Base-by-base conservation (phyloP, 140 eudicot species). In the Bidens hawaiensis region DNA sequence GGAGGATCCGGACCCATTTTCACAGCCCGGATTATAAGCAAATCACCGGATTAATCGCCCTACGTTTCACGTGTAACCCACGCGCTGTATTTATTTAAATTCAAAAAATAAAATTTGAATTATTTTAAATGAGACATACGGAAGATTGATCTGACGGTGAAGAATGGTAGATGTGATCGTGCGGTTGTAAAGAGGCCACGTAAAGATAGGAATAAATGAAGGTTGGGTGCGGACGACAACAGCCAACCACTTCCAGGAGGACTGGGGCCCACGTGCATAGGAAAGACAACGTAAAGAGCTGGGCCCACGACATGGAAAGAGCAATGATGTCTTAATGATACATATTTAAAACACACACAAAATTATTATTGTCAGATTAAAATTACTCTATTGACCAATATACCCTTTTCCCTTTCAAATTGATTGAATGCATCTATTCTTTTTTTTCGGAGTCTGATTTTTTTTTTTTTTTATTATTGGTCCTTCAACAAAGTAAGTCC, bases 301-400 rank as follows among this genome's bases (percentile, higher is more conserved):
- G 62, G 67, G 65, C 56, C 68, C 70, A 40, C 54, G 67, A 71
- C 30, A 69, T 77, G 71, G 74, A 70, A 49, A 46, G 70, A 50
- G 79, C 68, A 80, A 80, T 80, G 71, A 80, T 80, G 75, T 67
- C 70, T 80, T 67, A 80, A 80, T 80, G 85, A 80, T 80, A 56
- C 18, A 31, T 5, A 52, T 45, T 43, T 43, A 38, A 16, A 30
- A 26, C 31, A 15, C 55, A 63, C 42, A 43, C 57, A 46, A 60
- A 40, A 33, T 23, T 60, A 38, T 60, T 60, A 49, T 22, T 51
- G 58, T 64, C 69, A 18, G 59, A 28, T 21, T 14, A 6, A n/a
- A 60, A 15, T 22, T 11, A 6, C 23, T 4, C 6, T 15, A 62
- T 16, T 62, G 26, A 43, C 56, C 13, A 2, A 25, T 45, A 42